These are phyloP conservation scores for Jackrogersella minutella DNA, from an alignment of 495 filamentous ascomycete species.

Conservation along the genomic window DNA sequence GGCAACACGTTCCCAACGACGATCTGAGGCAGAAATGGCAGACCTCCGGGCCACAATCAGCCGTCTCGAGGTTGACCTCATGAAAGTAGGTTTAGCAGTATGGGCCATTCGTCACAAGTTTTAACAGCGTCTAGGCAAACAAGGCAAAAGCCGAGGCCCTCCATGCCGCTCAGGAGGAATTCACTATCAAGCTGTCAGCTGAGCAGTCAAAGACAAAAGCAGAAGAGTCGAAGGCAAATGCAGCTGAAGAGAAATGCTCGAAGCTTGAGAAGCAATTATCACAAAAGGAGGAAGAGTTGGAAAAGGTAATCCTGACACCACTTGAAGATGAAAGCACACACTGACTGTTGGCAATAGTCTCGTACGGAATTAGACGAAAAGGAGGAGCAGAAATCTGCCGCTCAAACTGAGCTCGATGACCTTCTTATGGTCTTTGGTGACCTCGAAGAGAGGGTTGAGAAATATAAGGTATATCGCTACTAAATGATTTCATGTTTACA, in stretches of 20 bases:
- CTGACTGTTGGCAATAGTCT: constrained; percentile 37
- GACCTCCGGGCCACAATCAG: constrained; percentile 67
- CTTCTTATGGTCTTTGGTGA: constrained; percentile 88
- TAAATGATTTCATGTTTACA: not conserved
- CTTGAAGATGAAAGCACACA: constrained; percentile 1
- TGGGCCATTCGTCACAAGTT: not conserved
- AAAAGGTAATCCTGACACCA: constrained; percentile 34
- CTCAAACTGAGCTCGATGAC: constrained; percentile 80
- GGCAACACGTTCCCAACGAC: constrained; percentile 47
- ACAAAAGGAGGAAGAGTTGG: constrained; percentile 36
- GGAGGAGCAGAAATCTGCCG: constrained; percentile 69
- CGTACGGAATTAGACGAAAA: constrained; percentile 57
- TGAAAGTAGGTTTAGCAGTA: constrained; percentile 57
- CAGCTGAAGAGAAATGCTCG: constrained; percentile 27
- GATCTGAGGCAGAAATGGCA: constrained; percentile 66
- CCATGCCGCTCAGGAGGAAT: constrained; percentile 64
- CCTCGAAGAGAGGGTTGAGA: constrained; percentile 81
- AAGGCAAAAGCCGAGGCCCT: constrained; percentile 66
- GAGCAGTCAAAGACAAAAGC: constrained; percentile 50
- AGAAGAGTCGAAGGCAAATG: constrained; percentile 49
- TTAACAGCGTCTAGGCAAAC: too few relatives aligned
- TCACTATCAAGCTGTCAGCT: constrained; percentile 55
- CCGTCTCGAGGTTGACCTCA: constrained; percentile 65
- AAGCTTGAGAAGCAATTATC: constrained; percentile 42
- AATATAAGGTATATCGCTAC: constrained; percentile 73